phyloP scores from a whole-genome alignment of 116 monocot species.

The Papilionanthe hybrid region DNA sequence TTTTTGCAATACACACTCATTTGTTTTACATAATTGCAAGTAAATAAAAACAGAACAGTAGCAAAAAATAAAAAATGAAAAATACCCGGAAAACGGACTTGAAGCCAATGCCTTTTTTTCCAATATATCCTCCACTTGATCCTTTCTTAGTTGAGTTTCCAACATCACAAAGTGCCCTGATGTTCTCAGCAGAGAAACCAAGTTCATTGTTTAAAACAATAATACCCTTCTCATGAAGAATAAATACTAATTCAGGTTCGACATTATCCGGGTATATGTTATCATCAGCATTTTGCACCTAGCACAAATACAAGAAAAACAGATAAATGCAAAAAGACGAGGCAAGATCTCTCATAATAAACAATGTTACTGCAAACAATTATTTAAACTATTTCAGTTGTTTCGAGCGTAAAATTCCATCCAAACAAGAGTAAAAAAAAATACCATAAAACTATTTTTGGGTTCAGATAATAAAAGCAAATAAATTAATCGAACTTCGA shows the following conservation, averaged over 20 bases:
- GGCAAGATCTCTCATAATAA: background rate
- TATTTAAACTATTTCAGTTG: background rate
- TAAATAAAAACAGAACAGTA: background rate
- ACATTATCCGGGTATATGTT: constrained; percentile 67
- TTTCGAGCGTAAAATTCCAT: background rate
- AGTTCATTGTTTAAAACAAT: constrained; percentile 84
- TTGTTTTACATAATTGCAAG: background rate
- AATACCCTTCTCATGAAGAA: constrained; percentile 75
- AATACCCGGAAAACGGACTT: constrained; percentile 98
- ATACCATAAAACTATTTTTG: background rate
- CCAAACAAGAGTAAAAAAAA: background rate
- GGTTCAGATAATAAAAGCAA: background rate
- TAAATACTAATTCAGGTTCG: constrained; percentile 79
- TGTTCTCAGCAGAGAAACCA: constrained; percentile 85
- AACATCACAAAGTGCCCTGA: constrained; percentile 97
- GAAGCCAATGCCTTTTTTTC: constrained; percentile 96
- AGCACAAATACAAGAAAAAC: background rate
- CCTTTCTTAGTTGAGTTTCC: constrained; percentile 96
- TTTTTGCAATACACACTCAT: background rate
- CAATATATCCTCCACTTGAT: constrained; percentile 83
- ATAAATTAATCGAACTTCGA: background rate
- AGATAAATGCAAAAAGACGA: background rate
- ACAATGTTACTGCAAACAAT: background rate
- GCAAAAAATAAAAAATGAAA: background rate
- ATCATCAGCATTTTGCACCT: constrained; percentile 99